Evolutionary conservation across 2,329 filamentous ascomycete genomes (phyloP).

Genomic region (Pseudogymnoascus destructans): DNA sequence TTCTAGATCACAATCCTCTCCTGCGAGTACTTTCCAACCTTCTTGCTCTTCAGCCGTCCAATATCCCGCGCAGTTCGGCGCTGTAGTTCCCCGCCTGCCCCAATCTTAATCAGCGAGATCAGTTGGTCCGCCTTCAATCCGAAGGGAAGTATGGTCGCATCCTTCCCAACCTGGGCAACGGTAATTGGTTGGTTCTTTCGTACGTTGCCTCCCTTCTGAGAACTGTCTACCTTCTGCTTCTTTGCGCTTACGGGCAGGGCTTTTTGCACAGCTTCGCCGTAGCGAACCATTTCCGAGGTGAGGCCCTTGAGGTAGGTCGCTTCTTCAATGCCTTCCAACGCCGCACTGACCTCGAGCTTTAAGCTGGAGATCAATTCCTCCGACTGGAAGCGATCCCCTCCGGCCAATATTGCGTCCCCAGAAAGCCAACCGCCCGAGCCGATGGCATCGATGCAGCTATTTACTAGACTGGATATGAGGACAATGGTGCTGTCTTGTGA

Average conservation of each 20-base stretch:
- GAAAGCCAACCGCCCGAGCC: slow-evolving; percentile 62
- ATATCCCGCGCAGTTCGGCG: slow-evolving; percentile 59
- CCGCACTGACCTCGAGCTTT: slow-evolving; percentile 55
- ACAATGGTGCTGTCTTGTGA: slow-evolving; percentile 56
- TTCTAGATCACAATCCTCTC: slow-evolving; percentile 58
- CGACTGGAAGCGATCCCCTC: slow-evolving; percentile 36
- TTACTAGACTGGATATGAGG: slow-evolving; percentile 58
- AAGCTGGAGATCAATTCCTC: slow-evolving; percentile 53
- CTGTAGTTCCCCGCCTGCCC: slow-evolving; percentile 56
- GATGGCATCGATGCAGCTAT: slow-evolving; percentile 62
- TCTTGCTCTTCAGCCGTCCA: slow-evolving; percentile 64
- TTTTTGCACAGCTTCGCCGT: slow-evolving; percentile 30
- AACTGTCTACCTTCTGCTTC: slow-evolving; percentile 21
- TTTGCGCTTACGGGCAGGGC: slow-evolving; percentile 14
- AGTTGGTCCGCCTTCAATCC: slow-evolving; percentile 50
- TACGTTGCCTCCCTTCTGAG: slow-evolving; percentile 15
- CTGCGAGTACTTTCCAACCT: slow-evolving; percentile 69
- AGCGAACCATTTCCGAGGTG: slow-evolving; percentile 53
- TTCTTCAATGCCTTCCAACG: slow-evolving; percentile 60
- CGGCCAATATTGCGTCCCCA: slow-evolving; percentile 40
- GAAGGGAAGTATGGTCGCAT: slow-evolving; percentile 47
- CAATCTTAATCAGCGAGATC: slow-evolving; percentile 44
- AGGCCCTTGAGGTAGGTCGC: slow-evolving; percentile 50
- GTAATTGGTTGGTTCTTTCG: slow-evolving; percentile 33
- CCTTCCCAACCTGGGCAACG: slow-evolving; percentile 33